These are phyloP conservation scores for Phytophthora aleatoria DNA, from an alignment of 352 stramenopile species.

Conservation along the genomic window DNA sequence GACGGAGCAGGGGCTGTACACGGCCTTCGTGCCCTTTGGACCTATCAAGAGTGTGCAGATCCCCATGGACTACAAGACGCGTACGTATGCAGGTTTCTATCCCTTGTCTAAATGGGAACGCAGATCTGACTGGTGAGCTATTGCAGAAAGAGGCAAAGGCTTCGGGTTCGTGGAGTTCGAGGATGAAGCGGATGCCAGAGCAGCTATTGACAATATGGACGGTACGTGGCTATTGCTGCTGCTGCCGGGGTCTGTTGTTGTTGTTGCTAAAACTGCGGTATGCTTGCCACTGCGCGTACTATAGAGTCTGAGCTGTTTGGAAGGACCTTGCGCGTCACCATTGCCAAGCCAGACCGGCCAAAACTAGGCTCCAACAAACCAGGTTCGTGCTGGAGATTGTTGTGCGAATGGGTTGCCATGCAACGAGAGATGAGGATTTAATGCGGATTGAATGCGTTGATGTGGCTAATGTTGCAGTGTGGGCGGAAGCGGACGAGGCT, in stretches of 20 bases:
- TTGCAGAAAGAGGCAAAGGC: conserved; percentile 81
- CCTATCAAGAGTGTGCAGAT: conserved; percentile 84
- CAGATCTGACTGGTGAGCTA: conserved; percentile 1
- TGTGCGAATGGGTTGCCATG: neutral
- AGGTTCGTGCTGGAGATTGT: conserved; percentile 42
- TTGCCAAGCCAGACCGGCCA: conserved; percentile 86
- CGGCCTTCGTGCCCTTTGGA: conserved; percentile 84
- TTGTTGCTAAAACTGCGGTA: conserved; percentile 3
- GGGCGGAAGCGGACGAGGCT: conserved; percentile 56
- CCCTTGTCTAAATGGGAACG: neutral
- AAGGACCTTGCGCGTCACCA: conserved; percentile 89
- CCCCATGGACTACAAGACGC: conserved; percentile 64
- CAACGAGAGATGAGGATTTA: neutral
- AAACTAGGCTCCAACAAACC: conserved; percentile 81
- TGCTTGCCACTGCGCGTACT: conserved; percentile 1
- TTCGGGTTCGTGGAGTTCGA: conserved; percentile 96
- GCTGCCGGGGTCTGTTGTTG: neutral
- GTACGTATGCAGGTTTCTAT: conserved; percentile 43
- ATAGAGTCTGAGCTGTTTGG: conserved; percentile 92
- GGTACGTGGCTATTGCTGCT: conserved; percentile 39
- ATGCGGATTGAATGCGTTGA: conserved; percentile 1
- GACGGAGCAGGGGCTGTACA: conserved; percentile 87
- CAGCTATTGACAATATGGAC: conserved; percentile 97
- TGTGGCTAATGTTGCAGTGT: conserved; percentile 45
- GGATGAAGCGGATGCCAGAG: conserved; percentile 84